Evolutionary conservation across 495 filamentous ascomycete genomes (phyloP).

Genomic region (Neurospora sp.): DNA sequence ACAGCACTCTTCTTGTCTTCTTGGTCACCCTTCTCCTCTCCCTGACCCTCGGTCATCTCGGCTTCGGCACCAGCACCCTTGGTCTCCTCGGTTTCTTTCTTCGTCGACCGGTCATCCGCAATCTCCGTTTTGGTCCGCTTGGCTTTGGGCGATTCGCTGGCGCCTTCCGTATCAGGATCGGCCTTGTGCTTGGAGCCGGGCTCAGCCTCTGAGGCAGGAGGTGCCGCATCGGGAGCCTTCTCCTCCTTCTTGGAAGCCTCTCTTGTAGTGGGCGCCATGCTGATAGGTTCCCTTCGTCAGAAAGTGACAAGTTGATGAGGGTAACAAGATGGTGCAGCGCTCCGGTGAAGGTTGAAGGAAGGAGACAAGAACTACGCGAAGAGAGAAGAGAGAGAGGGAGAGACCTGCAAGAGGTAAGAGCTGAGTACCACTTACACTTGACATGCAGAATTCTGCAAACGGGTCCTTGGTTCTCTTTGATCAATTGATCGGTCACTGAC

Average conservation of each 20-base stretch:
- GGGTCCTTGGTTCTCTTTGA: not conserved
- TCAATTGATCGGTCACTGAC: not conserved
- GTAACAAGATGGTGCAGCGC: not conserved
- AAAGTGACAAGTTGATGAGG: not conserved
- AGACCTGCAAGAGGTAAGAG: not conserved
- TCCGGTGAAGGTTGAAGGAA: not conserved
- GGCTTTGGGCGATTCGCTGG: constrained; percentile 1
- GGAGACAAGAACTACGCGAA: not conserved
- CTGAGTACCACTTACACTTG: too few relatives aligned
- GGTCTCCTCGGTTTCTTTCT: not conserved
- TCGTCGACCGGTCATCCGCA: not conserved
- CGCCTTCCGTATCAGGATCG: not conserved
- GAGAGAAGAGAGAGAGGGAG: not conserved
- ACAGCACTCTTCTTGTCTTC: constrained; percentile 10
- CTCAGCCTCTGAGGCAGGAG: constrained; percentile 6
- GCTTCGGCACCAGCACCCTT: not conserved
- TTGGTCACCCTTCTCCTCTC: not conserved
- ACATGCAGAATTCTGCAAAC: not conserved
- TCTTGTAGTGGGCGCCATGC: constrained; percentile 12
- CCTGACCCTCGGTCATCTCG: not conserved
- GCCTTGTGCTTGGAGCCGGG: constrained; percentile 17
- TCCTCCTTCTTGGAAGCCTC: constrained; percentile 11
- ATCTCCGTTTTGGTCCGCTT: constrained; percentile 10
- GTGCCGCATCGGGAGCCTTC: not conserved
- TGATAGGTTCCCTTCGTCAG: not conserved